Percentiles rank a stretch among this genome's conserved stretches.
Conservation (phyloP, 2,329 filamentous ascomycete genomes). For the Aschersonia sp. region DNA sequence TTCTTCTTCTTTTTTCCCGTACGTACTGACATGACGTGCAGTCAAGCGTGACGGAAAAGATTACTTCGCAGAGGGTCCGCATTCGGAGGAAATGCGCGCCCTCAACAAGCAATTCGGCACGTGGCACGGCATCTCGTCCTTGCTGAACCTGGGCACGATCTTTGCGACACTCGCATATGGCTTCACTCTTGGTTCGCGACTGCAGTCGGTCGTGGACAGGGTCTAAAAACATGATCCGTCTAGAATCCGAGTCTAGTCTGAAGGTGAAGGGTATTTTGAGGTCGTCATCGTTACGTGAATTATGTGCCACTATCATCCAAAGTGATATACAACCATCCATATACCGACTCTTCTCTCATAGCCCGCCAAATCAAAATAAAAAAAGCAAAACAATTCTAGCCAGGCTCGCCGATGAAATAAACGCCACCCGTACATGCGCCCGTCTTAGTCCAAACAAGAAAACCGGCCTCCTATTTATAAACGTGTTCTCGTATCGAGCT, state of each 20-base stretch:
- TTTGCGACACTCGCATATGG: slow-evolving; percentile 64
- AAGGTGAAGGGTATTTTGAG: no score
- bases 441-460: no score
- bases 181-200: slow-evolving; percentile 50
- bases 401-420: no score
- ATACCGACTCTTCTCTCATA: no score
- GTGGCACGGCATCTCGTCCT: slow-evolving; percentile 67
- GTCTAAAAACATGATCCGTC: background rate
- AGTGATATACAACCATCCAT: no score
- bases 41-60: slow-evolving; percentile 84
- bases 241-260: no score
- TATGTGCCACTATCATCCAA: no score
- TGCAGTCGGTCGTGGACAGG: slow-evolving; percentile 27
- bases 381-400: no score
- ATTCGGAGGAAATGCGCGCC: slow-evolving; percentile 69
- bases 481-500: background rate
- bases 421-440: no score
- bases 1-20: background rate
- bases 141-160: slow-evolving; percentile 62
- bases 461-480: background rate
- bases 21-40: slow-evolving; percentile 14
- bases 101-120: slow-evolving; percentile 67
- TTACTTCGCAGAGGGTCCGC: slow-evolving; percentile 62
- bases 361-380: no score
- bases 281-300: no score